Evolutionary conservation across 2,329 filamentous ascomycete species (phyloP).

Genomic region (Fusarium chaquense): DNA sequence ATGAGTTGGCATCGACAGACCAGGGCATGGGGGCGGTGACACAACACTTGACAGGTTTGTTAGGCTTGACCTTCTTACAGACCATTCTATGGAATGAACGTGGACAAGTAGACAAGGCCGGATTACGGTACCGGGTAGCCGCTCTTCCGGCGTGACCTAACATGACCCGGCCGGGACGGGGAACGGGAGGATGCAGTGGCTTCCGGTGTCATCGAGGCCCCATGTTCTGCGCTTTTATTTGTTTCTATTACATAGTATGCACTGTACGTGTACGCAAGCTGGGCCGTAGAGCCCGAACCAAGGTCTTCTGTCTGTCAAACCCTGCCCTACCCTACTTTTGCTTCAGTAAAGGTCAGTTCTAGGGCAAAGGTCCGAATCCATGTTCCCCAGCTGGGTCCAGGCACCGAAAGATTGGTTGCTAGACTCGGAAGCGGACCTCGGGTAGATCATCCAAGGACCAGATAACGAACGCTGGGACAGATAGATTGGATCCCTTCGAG

Average conservation of each 20-base stretch:
- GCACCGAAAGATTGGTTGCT: conserved; percentile 9
- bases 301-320: not conserved
- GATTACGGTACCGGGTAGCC: conserved; percentile 21
- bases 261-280: conserved; percentile 6
- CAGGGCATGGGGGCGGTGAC: conserved; percentile 29
- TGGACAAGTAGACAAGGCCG: conserved; percentile 30
- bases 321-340: conserved; percentile 1
- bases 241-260: not conserved
- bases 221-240: conserved; percentile 4
- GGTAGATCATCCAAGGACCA: conserved; percentile 37
- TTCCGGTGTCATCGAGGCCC: conserved; percentile 4
- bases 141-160: conserved; percentile 7
- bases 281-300: conserved; percentile 2
- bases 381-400: conserved; percentile 18
- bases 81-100: conserved; percentile 20
- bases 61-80: not conserved
- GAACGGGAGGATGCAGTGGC: conserved; percentile 8
- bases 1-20: conserved; percentile 37
- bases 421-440: conserved; percentile 24
- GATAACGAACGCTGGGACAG: not conserved
- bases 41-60: conserved; percentile 11
- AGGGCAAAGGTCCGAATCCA: conserved; percentile 15
- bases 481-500: conserved; percentile 9
- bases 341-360: not conserved
- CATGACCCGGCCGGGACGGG: conserved; percentile 19